Evolutionary conservation across 1,284 basidiomycete species (phyloP).

Genomic region (Sporisorium graminicola): DNA sequence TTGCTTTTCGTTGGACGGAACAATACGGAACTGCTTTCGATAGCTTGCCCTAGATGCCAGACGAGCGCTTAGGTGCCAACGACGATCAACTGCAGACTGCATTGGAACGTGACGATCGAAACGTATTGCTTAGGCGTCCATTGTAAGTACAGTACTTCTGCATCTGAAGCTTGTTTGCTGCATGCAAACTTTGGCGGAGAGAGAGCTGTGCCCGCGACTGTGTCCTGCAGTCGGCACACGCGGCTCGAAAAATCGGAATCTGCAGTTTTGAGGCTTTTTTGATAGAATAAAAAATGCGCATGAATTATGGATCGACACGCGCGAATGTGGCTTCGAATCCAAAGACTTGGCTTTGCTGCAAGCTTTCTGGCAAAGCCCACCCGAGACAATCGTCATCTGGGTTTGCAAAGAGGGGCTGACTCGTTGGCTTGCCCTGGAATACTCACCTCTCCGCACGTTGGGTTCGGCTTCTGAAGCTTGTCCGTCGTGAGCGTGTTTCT

Average conservation of each 20-base stretch:
- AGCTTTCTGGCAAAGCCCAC: conserved; percentile 1
- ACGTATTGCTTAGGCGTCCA: not conserved
- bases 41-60: not conserved
- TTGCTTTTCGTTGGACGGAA: too few species aligned
- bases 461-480: not conserved
- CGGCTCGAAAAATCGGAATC: too few species aligned
- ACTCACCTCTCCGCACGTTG: too few species aligned
- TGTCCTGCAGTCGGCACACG: too few species aligned
- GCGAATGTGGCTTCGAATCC: not conserved
- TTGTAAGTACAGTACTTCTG: too few species aligned
- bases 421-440: too few species aligned
- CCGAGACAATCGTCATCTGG: conserved; percentile 17
- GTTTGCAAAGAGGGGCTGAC: not conserved
- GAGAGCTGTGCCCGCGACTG: too few species aligned
- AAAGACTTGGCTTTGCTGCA: conserved; percentile 5
- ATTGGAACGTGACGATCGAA: not conserved
- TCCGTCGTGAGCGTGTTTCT: too few species aligned
- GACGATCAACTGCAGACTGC: not conserved
- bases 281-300: not conserved
- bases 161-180: not conserved
- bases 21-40: too few species aligned
- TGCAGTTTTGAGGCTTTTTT: not conserved
- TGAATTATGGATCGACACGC: not conserved
- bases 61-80: not conserved
- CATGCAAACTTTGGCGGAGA: not conserved